Conservation (phyloP, 129 eudicot species). For the Logfia minima region DNA sequence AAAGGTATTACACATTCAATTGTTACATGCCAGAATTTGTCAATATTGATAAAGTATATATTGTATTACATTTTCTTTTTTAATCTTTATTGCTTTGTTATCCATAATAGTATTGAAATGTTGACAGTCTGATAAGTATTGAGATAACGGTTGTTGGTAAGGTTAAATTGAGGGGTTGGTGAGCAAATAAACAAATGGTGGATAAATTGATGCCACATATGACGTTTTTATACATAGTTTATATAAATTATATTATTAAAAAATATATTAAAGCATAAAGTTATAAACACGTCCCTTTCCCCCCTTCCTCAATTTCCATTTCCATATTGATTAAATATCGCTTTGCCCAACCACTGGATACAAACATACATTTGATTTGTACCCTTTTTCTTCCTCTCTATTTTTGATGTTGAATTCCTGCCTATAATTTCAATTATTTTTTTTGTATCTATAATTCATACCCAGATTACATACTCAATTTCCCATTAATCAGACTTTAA, state of each 20-base stretch:
- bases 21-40: too few relatives aligned
- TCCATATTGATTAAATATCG: neutral
- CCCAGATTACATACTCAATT: neutral
- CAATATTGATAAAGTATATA: too few relatives aligned
- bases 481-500: neutral
- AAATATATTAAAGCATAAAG: neutral
- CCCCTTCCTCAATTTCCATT: neutral
- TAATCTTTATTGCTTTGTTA: too few relatives aligned
- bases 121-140: neutral
- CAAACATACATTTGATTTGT: neutral
- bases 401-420: neutral
- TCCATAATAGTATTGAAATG: too few relatives aligned
- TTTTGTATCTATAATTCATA: neutral
- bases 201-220: too few relatives aligned
- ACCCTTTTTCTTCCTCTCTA: neutral
- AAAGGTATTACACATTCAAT: too few relatives aligned
- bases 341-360: neutral
- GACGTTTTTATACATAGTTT: neutral
- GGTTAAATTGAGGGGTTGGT: neutral
- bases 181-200: neutral
- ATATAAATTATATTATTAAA: too few relatives aligned
- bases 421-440: neutral
- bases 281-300: neutral
- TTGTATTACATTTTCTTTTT: too few relatives aligned
- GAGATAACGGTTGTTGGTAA: neutral